phyloP scores from a whole-genome alignment of 345 rosid genomes.

The Clausena lansium region DNA sequence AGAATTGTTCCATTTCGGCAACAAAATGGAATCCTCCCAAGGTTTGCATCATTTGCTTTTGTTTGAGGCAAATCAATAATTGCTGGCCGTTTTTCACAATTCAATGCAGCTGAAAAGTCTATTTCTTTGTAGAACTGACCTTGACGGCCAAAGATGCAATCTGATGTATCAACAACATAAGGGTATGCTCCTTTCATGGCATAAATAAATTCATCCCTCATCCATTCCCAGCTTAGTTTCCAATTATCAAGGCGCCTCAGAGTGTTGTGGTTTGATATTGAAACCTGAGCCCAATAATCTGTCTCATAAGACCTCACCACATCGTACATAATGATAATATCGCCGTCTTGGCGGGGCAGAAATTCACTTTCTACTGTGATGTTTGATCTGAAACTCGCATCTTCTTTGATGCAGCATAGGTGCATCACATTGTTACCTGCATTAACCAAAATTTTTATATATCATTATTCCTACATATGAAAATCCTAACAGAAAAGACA shows the following conservation, averaged over 20 bases:
- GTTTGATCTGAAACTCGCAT: conserved; percentile 46
- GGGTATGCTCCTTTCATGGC: conserved; percentile 94
- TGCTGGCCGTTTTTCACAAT: conserved; percentile 77
- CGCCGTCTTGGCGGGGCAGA: conserved; percentile 68
- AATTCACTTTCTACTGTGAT: conserved; percentile 54
- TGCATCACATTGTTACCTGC: conserved; percentile 54
- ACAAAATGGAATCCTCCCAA: conserved; percentile 69
- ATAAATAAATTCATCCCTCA: conserved; percentile 67
- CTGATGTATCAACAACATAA: conserved; percentile 58
- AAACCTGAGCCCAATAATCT: conserved; percentile 70
- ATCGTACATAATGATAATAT: conserved; percentile 89
- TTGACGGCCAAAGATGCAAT: conserved; percentile 76
- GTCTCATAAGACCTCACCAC: conserved; percentile 67
- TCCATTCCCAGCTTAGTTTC: conserved; percentile 93
- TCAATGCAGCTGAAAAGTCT: conserved; percentile 71
- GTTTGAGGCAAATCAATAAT: conserved; percentile 83
- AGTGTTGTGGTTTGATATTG: conserved; percentile 80
- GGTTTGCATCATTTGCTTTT: conserved; percentile 58
- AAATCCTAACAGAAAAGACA: neutral
- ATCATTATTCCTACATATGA: neutral
- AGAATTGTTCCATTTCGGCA: conserved; percentile 88
- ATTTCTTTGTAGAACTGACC: conserved; percentile 40
- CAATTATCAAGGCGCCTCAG: conserved; percentile 94
- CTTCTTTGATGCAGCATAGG: conserved; percentile 74
- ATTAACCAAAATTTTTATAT: neutral